These are phyloP conservation scores for Eucalyptus leucophloia DNA, from an alignment of 345 rosid species.

Conservation along the genomic window DNA sequence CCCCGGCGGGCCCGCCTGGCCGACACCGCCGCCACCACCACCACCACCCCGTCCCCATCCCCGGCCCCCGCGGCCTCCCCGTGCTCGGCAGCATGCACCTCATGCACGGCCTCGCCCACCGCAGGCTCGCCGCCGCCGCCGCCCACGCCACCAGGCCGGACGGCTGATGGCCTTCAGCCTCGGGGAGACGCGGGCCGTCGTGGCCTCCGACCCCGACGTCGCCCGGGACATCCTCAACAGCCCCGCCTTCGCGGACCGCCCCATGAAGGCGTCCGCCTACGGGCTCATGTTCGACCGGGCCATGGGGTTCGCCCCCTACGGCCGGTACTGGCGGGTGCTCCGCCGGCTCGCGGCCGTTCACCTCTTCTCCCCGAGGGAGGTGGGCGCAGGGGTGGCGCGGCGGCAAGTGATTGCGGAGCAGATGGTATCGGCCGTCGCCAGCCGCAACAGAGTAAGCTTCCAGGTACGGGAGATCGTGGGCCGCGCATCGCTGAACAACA, in stretches of 20 bases:
- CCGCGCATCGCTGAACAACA: slow-evolving; percentile 37
- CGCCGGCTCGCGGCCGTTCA: slow-evolving; percentile 35
- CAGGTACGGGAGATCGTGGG: slow-evolving; percentile 16
- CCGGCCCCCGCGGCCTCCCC: slow-evolving; percentile 40
- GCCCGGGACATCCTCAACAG: slow-evolving; percentile 43
- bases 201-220: slow-evolving; percentile 28
- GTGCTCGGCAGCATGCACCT: slow-evolving; percentile 35
- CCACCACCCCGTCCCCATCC: not conserved
- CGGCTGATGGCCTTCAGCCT: slow-evolving; percentile 44
- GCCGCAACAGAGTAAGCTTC: not conserved
- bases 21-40: not conserved
- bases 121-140: slow-evolving; percentile 28
- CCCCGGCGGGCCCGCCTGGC: slow-evolving; percentile 52
- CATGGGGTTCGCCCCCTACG: slow-evolving; percentile 49
- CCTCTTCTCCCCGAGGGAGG: slow-evolving; percentile 38
- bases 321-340: slow-evolving; percentile 36
- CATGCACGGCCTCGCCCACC: slow-evolving; percentile 41
- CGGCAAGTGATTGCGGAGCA: slow-evolving; percentile 19
- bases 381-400: slow-evolving; percentile 12
- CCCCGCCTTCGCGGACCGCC: slow-evolving; percentile 40
- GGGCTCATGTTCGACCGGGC: slow-evolving; percentile 37
- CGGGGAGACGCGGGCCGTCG: slow-evolving; percentile 22
- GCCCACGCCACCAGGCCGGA: slow-evolving; percentile 1
- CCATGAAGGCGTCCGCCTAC: slow-evolving; percentile 38
- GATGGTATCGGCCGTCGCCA: slow-evolving; percentile 14